Base-by-base conservation (phyloP, 2,329 filamentous ascomycete species). In the Cordyceps cateniannulata region DNA sequence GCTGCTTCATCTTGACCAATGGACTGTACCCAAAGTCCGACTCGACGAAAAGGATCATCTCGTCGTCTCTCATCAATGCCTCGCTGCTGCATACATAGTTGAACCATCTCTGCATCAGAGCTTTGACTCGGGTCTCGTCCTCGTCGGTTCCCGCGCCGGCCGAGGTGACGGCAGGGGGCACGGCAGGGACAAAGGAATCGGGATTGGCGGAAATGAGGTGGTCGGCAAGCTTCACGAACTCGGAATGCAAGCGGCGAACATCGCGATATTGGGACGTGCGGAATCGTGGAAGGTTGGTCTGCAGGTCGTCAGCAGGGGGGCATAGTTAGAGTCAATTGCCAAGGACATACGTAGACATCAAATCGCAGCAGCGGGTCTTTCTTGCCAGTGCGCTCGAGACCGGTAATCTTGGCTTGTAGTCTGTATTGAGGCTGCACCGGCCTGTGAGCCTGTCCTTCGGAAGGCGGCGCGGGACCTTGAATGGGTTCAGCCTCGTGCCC, bases 221-320 rank as follows among this genome's bases (percentile, higher is more conserved):
- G 62, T 96, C 90, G 60, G 90, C 91, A n/a, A 99, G 87, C 76
- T 98, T 99, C 65, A 91, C 83, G 69, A 99, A 99, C 72, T 99
- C 95, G 52, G 91, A 92, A 75, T 99, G 95, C 63, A 96, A 88
- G 63, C 95, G 90, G 68, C 95, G 90, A 66, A 99, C 92, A 75
- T 99, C 95, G 70, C 95, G 92, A 77, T 97, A 99, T 74, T 99
- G 95, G 5, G 95, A 99, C 0, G 95, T 99, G 68, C 95, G 86
- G 75, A 97, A 99, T 67, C 93, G 93, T 58, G 93, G 93, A n/a
- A 99, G 88, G 76, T 99, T 99, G 66, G 95, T 99, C 95, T 99
- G 61, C 3, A 45, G 7, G 16, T 25, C 66, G 68, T 72, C 64
- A 73, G 69, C 32, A 49, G 29, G 52, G 20, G 40, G 16, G 12